Percentiles rank a stretch among this genome's conserved stretches.
Conservation (phyloP, 2,329 filamentous ascomycete genomes). For the Tolypocladium ovalisporum region DNA sequence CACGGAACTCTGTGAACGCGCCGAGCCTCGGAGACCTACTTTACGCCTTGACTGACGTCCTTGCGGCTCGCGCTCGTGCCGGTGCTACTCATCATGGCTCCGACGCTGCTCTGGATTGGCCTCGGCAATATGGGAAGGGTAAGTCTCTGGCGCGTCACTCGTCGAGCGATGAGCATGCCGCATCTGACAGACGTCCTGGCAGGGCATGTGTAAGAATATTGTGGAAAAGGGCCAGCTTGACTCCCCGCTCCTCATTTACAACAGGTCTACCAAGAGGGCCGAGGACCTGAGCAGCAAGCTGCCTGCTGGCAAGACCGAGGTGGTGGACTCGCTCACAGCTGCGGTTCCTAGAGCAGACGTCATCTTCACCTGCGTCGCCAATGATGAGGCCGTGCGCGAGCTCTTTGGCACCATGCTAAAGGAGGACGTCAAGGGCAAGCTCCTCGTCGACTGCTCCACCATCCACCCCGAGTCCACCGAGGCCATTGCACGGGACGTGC, state of each 20-base stretch:
- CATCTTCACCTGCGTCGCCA: constrained; percentile 71
- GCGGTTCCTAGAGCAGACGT: constrained; percentile 61
- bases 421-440: constrained; percentile 51
- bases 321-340: constrained; percentile 52
- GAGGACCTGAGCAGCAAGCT: constrained; percentile 52
- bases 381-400: constrained; percentile 61
- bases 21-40: not conserved
- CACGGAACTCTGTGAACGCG: not conserved
- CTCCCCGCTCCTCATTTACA: constrained; percentile 66
- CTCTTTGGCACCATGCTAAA: constrained; percentile 47
- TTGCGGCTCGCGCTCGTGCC: not conserved
- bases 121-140: constrained; percentile 82
- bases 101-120: constrained; percentile 65
- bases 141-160: constrained; percentile 10
- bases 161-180: constrained; percentile 10
- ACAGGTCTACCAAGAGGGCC: constrained; percentile 60
- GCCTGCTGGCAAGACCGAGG: constrained; percentile 48
- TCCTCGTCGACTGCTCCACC: constrained; percentile 81
- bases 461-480: constrained; percentile 75
- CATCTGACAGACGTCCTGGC: not conserved
- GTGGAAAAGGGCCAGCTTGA: constrained; percentile 64
- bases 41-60: not conserved
- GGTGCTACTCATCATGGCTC: constrained; percentile 31
- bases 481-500: constrained; percentile 46
- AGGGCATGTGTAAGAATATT: constrained; percentile 81